Base-by-base conservation (phyloP, 495 filamentous ascomycete species). In the Penicillium coprophilum region DNA sequence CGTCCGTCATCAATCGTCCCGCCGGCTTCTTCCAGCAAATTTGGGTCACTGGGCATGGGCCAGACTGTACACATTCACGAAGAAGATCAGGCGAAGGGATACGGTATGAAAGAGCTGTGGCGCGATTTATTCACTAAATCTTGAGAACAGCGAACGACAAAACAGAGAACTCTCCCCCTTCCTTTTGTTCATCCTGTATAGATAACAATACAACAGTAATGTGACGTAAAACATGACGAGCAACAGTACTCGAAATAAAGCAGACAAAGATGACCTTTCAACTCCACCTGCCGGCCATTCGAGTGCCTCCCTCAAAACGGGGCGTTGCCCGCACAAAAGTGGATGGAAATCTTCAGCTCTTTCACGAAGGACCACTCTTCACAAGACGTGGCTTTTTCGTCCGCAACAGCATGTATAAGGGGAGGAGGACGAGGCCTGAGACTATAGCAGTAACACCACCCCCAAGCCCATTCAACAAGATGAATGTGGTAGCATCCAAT, bases 71-170 rank as follows among this genome's bases (percentile, higher is more conserved):
- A 69, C 50, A 80, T 95, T 20, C 86, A 87, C 64, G 92, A 96
- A 59, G 85, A 87, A 51, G 76, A 82, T 57, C 80, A 81, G 63
- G 82, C 84, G 20, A 74, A 85, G 63, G 71, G 71, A 2, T 97
- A 97, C 76, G 93, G 93, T 32, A 85, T 96, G 55, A 87, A 80
- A 66, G 84, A 97, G 65, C 86, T 96, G 61, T 96, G 90, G 91
- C 80, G 80, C 62, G 93, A 96, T 77, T 64, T 95, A 27, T 96
- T 85, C 65, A 75, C 77, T 46, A 71, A 71, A 32, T 73, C 32
- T 7, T 52, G 48, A 60, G 19, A 23, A 43, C 7, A n/a, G 23
- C 21, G 1, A 28, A 31, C 15, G 17, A 31, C 11, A 17, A 47
- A 19, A 12, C 17, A 49, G 10, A 15, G 6, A 17, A 17, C n/a